phyloP scores from a whole-genome alignment of 2,329 filamentous ascomycete genomes.

The Cladosporium phlei region DNA sequence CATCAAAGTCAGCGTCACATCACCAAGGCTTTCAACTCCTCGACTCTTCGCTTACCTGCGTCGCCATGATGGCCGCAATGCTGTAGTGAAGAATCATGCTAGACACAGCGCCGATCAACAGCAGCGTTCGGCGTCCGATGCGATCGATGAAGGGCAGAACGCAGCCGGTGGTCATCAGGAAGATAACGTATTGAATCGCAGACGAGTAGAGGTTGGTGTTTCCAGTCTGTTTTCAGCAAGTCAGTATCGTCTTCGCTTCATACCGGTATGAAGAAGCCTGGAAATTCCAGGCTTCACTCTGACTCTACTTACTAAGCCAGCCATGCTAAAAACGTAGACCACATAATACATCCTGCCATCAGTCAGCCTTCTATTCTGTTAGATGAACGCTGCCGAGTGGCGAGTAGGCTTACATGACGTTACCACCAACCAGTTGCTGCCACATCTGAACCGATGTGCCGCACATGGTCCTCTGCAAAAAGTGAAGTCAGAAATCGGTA shows the following conservation, averaged over 20 bases:
- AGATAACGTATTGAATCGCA: slow-evolving; percentile 72
- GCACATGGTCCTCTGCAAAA: slow-evolving; percentile 42
- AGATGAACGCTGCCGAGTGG: no score
- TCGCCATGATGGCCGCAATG: slow-evolving; percentile 57
- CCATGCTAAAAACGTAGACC: slow-evolving; percentile 66
- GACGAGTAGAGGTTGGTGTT: slow-evolving; percentile 60
- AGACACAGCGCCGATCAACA: slow-evolving; percentile 59
- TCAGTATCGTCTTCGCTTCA: no score
- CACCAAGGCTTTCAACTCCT: no score
- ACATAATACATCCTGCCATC: slow-evolving; percentile 22
- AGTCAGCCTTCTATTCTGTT: no score
- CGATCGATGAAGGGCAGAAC: slow-evolving; percentile 69
- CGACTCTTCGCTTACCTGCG: no score
- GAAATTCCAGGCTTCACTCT: no score
- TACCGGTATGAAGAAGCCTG: no score
- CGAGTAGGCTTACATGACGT: slow-evolving; percentile 16
- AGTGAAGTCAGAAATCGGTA: no score
- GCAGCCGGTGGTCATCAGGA: slow-evolving; percentile 71
- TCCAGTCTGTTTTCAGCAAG: no score
- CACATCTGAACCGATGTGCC: slow-evolving; percentile 55
- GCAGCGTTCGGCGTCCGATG: slow-evolving; percentile 66
- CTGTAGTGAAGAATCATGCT: slow-evolving; percentile 61
- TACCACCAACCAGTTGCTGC: slow-evolving; percentile 45
- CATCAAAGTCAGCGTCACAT: no score
- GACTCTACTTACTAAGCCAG: slow-evolving; percentile 50